These are phyloP conservation scores for Stagonosporopsis chrysanthemi DNA, from an alignment of 2,329 filamentous ascomycete genomes.

Conservation along the genomic window DNA sequence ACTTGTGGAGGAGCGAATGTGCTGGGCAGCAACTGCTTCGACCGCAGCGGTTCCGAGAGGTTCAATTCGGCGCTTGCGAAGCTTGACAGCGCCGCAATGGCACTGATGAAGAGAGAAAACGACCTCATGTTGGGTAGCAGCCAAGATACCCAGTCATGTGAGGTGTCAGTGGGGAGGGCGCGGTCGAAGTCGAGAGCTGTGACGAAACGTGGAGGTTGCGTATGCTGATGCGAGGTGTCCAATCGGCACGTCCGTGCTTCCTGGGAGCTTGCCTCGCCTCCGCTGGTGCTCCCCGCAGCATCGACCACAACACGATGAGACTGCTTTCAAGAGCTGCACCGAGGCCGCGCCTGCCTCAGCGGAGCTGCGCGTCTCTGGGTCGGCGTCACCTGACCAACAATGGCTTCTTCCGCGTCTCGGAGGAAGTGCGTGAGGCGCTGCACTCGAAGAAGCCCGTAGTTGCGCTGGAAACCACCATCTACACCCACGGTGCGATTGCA, in stretches of 20 bases:
- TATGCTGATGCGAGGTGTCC: slow-evolving; percentile 49
- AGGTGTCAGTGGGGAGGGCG: slow-evolving; percentile 26
- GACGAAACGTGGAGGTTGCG: slow-evolving; percentile 20
- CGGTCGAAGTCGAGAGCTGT: slow-evolving; percentile 19
- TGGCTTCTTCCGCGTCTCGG: slow-evolving; percentile 73
- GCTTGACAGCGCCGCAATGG: slow-evolving; percentile 66
- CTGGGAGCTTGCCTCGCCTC: slow-evolving; percentile 23
- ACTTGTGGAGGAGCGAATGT: slow-evolving; percentile 84
- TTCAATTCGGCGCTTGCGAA: slow-evolving; percentile 65
- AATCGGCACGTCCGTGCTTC: slow-evolving; percentile 9
- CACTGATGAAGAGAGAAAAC: slow-evolving; percentile 47
- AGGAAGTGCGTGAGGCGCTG: slow-evolving; percentile 83
- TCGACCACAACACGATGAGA: slow-evolving; percentile 31
- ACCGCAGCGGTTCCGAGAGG: slow-evolving; percentile 64
- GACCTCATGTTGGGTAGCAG: slow-evolving; percentile 52
- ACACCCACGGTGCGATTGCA: slow-evolving; percentile 77
- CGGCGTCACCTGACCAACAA: slow-evolving; percentile 47
- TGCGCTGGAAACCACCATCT: slow-evolving; percentile 93
- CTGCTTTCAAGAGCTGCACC: slow-evolving; percentile 27
- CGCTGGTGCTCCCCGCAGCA: slow-evolving; percentile 6
- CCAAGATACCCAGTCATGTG: slow-evolving; percentile 44
- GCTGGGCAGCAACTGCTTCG: slow-evolving; percentile 56
- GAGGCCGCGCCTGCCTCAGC: slow-evolving; percentile 25
- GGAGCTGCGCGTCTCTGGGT: slow-evolving; percentile 8
- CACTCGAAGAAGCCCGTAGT: slow-evolving; percentile 81